These are phyloP conservation scores for Glycyrrhiza uralensis DNA, from an alignment of 306 rosid genomes.

Conservation along the genomic window DNA sequence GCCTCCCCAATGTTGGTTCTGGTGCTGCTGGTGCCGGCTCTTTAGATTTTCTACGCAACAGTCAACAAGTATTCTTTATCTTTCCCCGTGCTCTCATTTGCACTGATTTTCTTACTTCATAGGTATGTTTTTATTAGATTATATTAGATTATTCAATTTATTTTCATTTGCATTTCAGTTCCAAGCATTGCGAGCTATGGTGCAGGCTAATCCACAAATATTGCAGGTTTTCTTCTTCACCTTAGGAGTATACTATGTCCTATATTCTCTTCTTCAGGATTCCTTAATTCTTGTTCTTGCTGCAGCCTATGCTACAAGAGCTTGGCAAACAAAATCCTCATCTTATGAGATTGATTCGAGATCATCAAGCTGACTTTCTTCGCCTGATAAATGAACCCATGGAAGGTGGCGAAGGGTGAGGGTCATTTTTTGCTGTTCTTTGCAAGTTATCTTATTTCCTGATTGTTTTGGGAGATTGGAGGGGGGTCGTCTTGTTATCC, in stretches of 20 bases:
- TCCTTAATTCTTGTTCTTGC: slow-evolving; percentile 24
- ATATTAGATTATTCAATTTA: neutral
- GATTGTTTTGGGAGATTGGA: neutral
- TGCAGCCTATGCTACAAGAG: slow-evolving; percentile 98
- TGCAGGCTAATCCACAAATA: slow-evolving; percentile 95
- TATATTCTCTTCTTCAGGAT: neutral
- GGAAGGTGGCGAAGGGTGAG: slow-evolving; percentile 91
- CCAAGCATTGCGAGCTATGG: slow-evolving; percentile 88
- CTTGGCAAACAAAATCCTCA: slow-evolving; percentile 97
- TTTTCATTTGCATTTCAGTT: slow-evolving; percentile 45
- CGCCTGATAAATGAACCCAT: slow-evolving; percentile 84
- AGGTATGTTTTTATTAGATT: neutral
- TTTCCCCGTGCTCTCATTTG: neutral
- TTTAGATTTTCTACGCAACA: slow-evolving; percentile 85
- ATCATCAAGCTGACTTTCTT: slow-evolving; percentile 86
- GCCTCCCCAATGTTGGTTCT: slow-evolving; percentile 69
- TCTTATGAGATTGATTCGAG: slow-evolving; percentile 80
- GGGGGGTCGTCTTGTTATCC: neutral
- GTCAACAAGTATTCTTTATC: slow-evolving; percentile 61
- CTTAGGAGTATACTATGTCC: neutral
- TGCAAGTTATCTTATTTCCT: neutral
- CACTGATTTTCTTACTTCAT: neutral
- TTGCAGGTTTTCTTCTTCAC: slow-evolving; percentile 62
- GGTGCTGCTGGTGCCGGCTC: slow-evolving; percentile 76
- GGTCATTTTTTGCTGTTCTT: slow-evolving; percentile 1